Evolutionary conservation across 73 alveolate genomes (phyloP), one percentile per base, ranked within the genome.

Genomic region (Paramecium octaurelia): DNA sequence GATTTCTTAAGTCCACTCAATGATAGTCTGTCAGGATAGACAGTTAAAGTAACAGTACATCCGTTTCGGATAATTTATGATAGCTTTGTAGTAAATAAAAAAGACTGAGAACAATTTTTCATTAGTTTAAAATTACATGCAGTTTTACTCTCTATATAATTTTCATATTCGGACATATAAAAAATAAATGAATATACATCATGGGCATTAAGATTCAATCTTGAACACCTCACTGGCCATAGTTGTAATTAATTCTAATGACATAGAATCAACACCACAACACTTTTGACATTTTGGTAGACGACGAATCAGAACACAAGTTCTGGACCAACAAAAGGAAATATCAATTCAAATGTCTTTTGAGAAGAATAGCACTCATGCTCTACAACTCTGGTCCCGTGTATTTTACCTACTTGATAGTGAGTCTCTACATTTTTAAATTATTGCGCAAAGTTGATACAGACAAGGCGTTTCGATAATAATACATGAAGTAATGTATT

Each of bases 31-130:
- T 27, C 46, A 27, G 11, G 21, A n/a, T 31, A 64, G 27, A 64
- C 84, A 64, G 84, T 64, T 31, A 64, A 31, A 27, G 84, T 64
- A 6, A 64, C 84, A 11, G 84, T 64, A 7, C 46, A 31, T 27
- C 50, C 50, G 3, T 34, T 34, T 34, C 46, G 2, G 7, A 34
- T 27, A 1, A 64, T 64, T 64, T 64, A 34, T 11, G 84, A 64
- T 27, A 64, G 27, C 84, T 64, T 64, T 64, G 84, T 31, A 34
- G 84, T 12, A 34, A 31, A 64, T 34, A 64, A 64, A 34, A 64
- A 64, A 64, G 84, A 64, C 84, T 64, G 84, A 64, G 84, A 64
- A 31, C 46, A 64, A 64, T 73, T 36, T 35, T 73, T 73, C 87
- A 73, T 73, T 36, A 21, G 57, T 20, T 73, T 73, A 29, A 73